A percentile compares a stretch with the other conserved stretches of the same genome.
Conservation (phyloP, 805 yeast species). For the Wickerhamomyces bisporus region DNA sequence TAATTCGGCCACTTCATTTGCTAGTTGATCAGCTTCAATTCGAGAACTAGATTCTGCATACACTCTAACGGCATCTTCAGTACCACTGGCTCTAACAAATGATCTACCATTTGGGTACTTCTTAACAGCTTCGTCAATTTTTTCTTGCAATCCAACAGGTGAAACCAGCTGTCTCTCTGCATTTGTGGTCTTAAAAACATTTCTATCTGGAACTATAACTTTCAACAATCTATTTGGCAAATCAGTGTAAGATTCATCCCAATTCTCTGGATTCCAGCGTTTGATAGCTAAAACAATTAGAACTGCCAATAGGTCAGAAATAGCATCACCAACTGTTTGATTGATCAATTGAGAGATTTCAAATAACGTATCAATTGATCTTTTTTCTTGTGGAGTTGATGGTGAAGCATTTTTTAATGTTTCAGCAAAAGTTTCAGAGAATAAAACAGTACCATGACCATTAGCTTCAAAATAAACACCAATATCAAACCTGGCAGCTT, state of each 20-base stretch:
- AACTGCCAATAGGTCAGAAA: constrained; percentile 83
- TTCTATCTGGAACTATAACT: constrained; percentile 79
- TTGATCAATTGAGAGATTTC: constrained; percentile 71
- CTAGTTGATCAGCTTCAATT: constrained; percentile 43
- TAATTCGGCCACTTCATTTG: constrained; percentile 33
- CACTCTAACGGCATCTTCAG: constrained; percentile 95
- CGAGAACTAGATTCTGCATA: constrained; percentile 79
- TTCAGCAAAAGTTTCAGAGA: constrained; percentile 47
- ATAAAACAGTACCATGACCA: constrained; percentile 97
- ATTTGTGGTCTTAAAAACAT: constrained; percentile 74
- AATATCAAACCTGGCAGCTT: constrained; percentile 78
- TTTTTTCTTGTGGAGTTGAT: constrained; percentile 36
- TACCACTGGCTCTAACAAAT: constrained; percentile 95
- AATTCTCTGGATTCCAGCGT: constrained; percentile 53
- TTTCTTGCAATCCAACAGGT: constrained; percentile 72
- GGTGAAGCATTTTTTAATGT: constrained; percentile 35
- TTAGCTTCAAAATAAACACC: constrained; percentile 98
- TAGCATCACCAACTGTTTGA: constrained; percentile 98
- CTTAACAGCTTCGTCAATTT: constrained; percentile 62
- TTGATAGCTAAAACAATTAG: constrained; percentile 56
- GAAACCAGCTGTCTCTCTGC: constrained; percentile 79
- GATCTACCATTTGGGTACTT: constrained; percentile 64
- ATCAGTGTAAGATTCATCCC: constrained; percentile 78
- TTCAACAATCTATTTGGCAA: constrained; percentile 83
- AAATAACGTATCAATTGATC: constrained; percentile 49